phyloP scores from a whole-genome alignment of 169 alveolate species.

The Plasmodium coatneyi region DNA sequence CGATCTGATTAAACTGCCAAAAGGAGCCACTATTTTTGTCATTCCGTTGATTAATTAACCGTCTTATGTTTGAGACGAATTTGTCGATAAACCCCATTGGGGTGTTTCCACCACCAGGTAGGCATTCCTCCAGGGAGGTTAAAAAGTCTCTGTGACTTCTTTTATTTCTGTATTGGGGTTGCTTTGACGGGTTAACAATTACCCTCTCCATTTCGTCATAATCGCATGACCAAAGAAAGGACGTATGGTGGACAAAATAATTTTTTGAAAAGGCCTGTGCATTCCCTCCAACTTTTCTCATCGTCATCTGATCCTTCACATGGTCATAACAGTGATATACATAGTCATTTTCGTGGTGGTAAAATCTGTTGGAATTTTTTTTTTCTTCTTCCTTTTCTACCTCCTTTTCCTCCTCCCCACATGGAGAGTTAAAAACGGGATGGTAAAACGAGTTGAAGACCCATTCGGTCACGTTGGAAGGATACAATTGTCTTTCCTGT shows the following conservation, averaged over 20 bases:
- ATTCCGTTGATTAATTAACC: slow-evolving; percentile 18
- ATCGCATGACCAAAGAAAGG: slow-evolving; percentile 81
- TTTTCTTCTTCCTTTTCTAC: not conserved
- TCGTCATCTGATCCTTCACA: not conserved
- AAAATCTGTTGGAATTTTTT: not conserved
- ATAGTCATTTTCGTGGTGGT: slow-evolving; percentile 12
- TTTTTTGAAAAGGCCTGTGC: slow-evolving; percentile 81
- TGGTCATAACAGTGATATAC: slow-evolving; percentile 7
- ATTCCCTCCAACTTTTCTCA: slow-evolving; percentile 84
- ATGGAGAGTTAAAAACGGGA: not conserved
- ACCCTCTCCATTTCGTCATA: slow-evolving; percentile 76
- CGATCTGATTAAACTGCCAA: slow-evolving; percentile 32
- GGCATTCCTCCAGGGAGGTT: slow-evolving; percentile 25
- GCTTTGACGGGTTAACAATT: slow-evolving; percentile 75
- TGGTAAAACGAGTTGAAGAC: slow-evolving; percentile 18
- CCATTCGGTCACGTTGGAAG: slow-evolving; percentile 62
- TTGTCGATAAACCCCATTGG: not conserved
- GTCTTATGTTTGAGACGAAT: slow-evolving; percentile 12
- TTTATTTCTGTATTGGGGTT: slow-evolving; percentile 78
- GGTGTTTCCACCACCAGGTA: slow-evolving; percentile 8
- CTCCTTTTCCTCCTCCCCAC: not conserved
- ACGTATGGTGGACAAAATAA: slow-evolving; percentile 84
- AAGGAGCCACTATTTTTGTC: not conserved
- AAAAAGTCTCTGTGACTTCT: slow-evolving; percentile 79
- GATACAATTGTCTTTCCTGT: slow-evolving; percentile 21